Evolutionary conservation across 2,329 filamentous ascomycete species (phyloP).

Genomic region (Arthroderma sp.): DNA sequence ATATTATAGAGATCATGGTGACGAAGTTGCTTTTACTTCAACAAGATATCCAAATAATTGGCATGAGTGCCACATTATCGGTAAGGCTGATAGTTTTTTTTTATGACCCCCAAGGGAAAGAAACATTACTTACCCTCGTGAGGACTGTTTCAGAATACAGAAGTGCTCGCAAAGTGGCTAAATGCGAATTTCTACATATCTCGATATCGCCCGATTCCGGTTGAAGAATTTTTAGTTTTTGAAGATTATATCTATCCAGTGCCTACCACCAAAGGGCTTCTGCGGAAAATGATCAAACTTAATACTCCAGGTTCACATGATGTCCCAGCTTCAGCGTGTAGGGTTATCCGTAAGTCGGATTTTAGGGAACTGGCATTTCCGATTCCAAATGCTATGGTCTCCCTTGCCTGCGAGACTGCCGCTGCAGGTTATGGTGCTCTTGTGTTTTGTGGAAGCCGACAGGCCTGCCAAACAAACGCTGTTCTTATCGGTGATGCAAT

Average conservation of each 20-base stretch:
- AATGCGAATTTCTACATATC: conserved; percentile 60
- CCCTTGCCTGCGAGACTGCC: conserved; percentile 57
- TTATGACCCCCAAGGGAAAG: not conserved
- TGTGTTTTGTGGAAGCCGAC: conserved; percentile 60
- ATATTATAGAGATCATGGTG: conserved; percentile 61
- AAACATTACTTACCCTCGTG: not conserved
- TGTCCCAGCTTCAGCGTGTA: conserved; percentile 25
- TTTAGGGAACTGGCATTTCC: conserved; percentile 53
- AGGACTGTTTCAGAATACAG: conserved; percentile 48
- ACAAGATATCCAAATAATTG: conserved; percentile 57
- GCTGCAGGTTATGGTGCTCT: conserved; percentile 57
- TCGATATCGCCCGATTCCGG: conserved; percentile 60
- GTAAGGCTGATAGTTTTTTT: conserved; percentile 33
- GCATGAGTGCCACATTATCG: conserved; percentile 68
- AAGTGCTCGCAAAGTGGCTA: conserved; percentile 58
- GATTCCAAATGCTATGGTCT: conserved; percentile 57
- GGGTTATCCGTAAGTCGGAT: conserved; percentile 43
- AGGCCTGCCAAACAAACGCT: conserved; percentile 57
- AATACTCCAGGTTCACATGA: conserved; percentile 24
- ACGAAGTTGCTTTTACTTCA: conserved; percentile 60
- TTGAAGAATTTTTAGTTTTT: conserved; percentile 62
- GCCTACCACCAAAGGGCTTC: conserved; percentile 45
- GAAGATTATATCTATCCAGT: conserved; percentile 56
- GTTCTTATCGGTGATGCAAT: conserved; percentile 55
- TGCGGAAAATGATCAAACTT: conserved; percentile 46